Evolutionary conservation across 345 rosid genomes (phyloP).

Genomic region (Lenwebbia sp.): DNA sequence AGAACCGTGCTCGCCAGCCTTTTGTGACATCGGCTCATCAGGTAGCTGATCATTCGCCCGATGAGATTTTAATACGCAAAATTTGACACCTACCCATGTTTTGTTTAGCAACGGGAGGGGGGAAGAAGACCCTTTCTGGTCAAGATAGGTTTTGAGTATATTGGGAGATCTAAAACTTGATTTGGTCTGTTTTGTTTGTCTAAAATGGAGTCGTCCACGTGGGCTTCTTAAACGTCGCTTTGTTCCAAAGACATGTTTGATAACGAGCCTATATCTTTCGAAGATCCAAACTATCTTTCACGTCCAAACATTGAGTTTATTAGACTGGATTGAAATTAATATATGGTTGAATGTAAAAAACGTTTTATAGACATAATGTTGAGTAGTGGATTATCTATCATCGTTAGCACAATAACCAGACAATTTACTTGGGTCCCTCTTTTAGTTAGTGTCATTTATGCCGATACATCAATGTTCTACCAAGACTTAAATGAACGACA

Average conservation of each 20-base stretch:
- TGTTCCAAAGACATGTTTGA: background rate
- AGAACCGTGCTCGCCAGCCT: background rate
- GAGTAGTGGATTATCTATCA: background rate
- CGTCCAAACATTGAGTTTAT: background rate
- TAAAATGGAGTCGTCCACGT: background rate
- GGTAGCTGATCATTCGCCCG: background rate
- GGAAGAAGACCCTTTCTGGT: background rate
- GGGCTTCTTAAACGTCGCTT: background rate
- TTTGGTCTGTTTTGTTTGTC: background rate
- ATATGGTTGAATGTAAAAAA: background rate
- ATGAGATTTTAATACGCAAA: background rate
- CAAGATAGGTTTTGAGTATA: background rate
- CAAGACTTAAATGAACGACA: background rate
- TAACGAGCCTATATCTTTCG: background rate
- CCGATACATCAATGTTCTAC: background rate
- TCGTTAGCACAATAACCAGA: background rate
- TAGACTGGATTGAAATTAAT: background rate
- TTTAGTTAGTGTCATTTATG: background rate
- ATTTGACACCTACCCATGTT: background rate
- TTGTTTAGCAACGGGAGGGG: background rate
- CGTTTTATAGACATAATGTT: background rate
- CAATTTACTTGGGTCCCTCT: background rate
- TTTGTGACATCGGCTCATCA: background rate
- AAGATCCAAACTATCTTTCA: background rate
- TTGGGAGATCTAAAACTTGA: background rate